Percentiles rank a stretch among this genome's conserved stretches.
Evolutionary conservation across 306 rosid genomes (phyloP).

Genomic region (Lathyrus sativus): DNA sequence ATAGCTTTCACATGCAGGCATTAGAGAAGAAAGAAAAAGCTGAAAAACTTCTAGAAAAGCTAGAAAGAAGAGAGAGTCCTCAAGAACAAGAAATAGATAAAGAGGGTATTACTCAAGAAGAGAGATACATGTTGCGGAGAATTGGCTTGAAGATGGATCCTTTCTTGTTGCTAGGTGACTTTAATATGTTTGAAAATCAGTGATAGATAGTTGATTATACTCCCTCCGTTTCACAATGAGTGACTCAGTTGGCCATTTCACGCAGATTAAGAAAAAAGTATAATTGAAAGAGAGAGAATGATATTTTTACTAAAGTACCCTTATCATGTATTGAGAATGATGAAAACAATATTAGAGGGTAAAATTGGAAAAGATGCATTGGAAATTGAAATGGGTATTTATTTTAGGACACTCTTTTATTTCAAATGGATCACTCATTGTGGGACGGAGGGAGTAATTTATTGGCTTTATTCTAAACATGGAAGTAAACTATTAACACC

Average conservation of each 20-base stretch:
- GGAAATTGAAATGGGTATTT: too few species aligned
- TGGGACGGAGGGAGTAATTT: too few species aligned
- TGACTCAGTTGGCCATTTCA: too few species aligned
- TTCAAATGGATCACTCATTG: too few species aligned
- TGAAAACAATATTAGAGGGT: too few species aligned
- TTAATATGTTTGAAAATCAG: slow-evolving; percentile 29
- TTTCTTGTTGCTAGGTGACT: slow-evolving; percentile 87
- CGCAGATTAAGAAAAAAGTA: too few species aligned
- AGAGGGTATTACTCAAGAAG: slow-evolving; percentile 86
- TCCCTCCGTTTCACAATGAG: too few species aligned
- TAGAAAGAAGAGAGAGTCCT: slow-evolving; percentile 53
- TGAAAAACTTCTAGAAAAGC: slow-evolving; percentile 67
- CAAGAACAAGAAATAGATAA: slow-evolving; percentile 74
- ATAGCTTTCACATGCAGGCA: slow-evolving; percentile 58
- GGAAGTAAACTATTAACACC: slow-evolving; percentile 23
- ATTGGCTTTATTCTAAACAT: slow-evolving; percentile 16
- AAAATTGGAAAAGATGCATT: too few species aligned
- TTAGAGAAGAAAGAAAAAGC: slow-evolving; percentile 68
- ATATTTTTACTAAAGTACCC: too few species aligned
- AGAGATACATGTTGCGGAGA: slow-evolving; percentile 87
- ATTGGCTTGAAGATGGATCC: slow-evolving; percentile 87
- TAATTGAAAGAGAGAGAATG: too few species aligned
- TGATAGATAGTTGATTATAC: slow-evolving; percentile 10
- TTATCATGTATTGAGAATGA: too few species aligned
- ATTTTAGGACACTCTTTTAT: too few species aligned